Percentiles rank a stretch among this genome's conserved stretches.
These are phyloP conservation scores for Lactarius indigo DNA, from an alignment of 768 basidiomycete genomes.

Conservation along the genomic window DNA sequence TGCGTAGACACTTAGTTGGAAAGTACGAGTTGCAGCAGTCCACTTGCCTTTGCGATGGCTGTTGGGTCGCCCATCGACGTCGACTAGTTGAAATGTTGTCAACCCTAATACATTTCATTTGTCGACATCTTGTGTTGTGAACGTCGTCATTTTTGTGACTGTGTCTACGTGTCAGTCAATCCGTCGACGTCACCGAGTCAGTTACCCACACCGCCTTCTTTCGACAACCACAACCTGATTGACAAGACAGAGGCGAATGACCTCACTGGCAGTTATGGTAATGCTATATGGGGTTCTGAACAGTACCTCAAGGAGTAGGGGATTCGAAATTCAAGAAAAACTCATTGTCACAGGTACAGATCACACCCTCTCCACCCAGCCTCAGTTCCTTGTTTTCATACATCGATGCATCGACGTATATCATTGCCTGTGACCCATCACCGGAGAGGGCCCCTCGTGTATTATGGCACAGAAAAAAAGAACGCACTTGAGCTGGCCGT, in stretches of 20 bases:
- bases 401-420: too few species aligned
- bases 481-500: background rate
- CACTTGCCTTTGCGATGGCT: slow-evolving; percentile 1
- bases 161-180: background rate
- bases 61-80: background rate
- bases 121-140: background rate
- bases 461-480: background rate
- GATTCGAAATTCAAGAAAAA: background rate
- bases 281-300: background rate
- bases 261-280: background rate
- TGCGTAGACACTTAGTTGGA: slow-evolving; percentile 14
- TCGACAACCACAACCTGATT: background rate
- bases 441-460: background rate
- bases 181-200: background rate
- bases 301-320: background rate
- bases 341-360: background rate
- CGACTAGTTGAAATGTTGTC: slow-evolving; percentile 16
- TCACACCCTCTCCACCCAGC: background rate
- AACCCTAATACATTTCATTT: slow-evolving; percentile 18
- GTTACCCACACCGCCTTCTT: background rate
- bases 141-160: background rate
- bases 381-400: background rate
- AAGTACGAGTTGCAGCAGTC: slow-evolving; percentile 3
- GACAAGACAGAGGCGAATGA: background rate
- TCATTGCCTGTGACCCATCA: background rate